Conservation (phyloP, 2,329 filamentous ascomycete genomes). For the Coccinonectria pachysandricola region DNA sequence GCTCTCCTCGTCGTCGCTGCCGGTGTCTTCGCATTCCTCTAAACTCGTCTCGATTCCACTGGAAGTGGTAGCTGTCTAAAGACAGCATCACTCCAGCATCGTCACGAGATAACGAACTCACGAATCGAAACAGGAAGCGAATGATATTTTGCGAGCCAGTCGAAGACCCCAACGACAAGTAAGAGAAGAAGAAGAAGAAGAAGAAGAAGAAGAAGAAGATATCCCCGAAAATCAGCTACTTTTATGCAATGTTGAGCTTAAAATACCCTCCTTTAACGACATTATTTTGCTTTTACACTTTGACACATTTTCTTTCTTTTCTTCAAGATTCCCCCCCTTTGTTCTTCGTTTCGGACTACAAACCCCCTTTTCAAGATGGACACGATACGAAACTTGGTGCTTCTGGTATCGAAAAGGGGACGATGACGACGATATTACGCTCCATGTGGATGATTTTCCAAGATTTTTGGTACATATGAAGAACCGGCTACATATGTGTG, state of each 20-base stretch:
- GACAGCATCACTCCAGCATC: too few species aligned
- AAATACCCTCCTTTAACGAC: conserved; percentile 18
- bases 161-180: conserved; percentile 4
- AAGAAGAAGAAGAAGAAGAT: conserved; percentile 1
- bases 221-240: conserved; percentile 6
- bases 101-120: too few species aligned
- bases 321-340: conserved; percentile 9
- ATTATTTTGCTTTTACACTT: too few species aligned
- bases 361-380: too few species aligned
- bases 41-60: conserved; percentile 19
- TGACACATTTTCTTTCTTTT: conserved; percentile 13
- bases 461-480: conserved; percentile 10
- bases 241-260: conserved; percentile 16
- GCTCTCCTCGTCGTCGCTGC: conserved; percentile 27
- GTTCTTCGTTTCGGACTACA: too few species aligned
- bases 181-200: not conserved
- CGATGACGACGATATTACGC: too few species aligned
- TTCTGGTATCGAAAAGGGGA: too few species aligned
- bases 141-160: conserved; percentile 4
- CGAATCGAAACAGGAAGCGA: too few species aligned
- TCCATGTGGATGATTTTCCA: conserved; percentile 10
- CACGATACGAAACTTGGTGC: too few species aligned
- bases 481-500: too few species aligned
- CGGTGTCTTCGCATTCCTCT: conserved; percentile 27
- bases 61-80: conserved; percentile 10